Evolutionary conservation across 495 filamentous ascomycete genomes (phyloP).

Genomic region (Aspergillus mulundensis): DNA sequence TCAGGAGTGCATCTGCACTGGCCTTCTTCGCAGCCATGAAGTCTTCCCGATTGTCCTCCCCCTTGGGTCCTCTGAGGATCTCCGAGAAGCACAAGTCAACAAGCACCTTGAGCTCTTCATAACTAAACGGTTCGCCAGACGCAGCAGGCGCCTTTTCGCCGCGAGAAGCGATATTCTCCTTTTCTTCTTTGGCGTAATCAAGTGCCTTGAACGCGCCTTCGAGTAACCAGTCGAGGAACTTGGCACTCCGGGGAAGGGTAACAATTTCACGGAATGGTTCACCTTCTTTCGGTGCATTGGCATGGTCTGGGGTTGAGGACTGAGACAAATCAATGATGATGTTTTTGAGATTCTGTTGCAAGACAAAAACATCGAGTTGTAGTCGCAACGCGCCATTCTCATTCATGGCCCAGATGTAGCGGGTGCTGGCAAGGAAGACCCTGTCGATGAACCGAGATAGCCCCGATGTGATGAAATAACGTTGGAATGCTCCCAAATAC

Average conservation of each 20-base stretch:
- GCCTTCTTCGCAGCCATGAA: conserved; percentile 67
- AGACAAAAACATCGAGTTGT: conserved; percentile 84
- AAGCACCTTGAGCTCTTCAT: conserved; percentile 80
- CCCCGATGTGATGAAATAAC: conserved; percentile 70
- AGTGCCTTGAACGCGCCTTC: conserved; percentile 69
- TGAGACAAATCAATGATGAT: conserved; percentile 50
- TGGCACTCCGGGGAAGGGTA: conserved; percentile 62
- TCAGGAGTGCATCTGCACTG: conserved; percentile 69
- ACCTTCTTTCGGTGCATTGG: conserved; percentile 7
- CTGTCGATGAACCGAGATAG: conserved; percentile 67
- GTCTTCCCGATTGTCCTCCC: conserved; percentile 67
- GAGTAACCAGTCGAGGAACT: conserved; percentile 77
- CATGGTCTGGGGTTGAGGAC: conserved; percentile 6
- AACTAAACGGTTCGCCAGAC: conserved; percentile 56
- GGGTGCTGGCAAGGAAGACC: conserved; percentile 62
- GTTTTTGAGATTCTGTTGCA: conserved; percentile 94
- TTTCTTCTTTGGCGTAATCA: conserved; percentile 57
- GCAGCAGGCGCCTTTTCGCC: conserved; percentile 33
- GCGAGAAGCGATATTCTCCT: conserved; percentile 36
- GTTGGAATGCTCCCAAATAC: conserved; percentile 56
- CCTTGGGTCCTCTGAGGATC: conserved; percentile 50
- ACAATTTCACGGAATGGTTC: conserved; percentile 45
- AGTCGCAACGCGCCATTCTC: conserved; percentile 71
- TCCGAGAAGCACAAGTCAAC: conserved; percentile 87
- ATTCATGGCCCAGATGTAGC: conserved; percentile 67